Percentiles rank a stretch among this genome's conserved stretches.
Conservation (phyloP, 176 grass and related monocot genomes). For the Juncus effusus region DNA sequence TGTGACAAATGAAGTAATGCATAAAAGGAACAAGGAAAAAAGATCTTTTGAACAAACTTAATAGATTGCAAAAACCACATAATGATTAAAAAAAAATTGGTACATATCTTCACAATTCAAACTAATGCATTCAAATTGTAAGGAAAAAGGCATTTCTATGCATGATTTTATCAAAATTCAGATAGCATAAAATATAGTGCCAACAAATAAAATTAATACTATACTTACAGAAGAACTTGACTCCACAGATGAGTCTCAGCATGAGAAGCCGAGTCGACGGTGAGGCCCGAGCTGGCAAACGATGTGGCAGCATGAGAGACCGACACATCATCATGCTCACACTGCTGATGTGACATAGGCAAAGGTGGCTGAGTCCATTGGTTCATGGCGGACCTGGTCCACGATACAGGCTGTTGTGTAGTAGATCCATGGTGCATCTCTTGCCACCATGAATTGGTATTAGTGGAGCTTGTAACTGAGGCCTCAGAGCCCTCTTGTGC, state of each 20-base stretch:
- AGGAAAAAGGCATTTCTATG: neutral
- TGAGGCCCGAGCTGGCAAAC: constrained; percentile 27
- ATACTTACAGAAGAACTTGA: constrained; percentile 81
- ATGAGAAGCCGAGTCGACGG: constrained; percentile 19
- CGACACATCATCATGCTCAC: constrained; percentile 39
- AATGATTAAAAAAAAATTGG: too few relatives aligned
- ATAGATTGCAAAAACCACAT: too few relatives aligned
- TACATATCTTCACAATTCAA: too few relatives aligned
- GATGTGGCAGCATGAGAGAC: constrained; percentile 48
- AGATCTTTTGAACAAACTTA: too few relatives aligned
- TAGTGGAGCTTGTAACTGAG: constrained; percentile 59
- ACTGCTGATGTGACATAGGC: neutral
- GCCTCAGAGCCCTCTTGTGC: constrained; percentile 72
- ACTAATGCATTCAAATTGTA: too few relatives aligned
- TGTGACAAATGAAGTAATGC: too few relatives aligned
- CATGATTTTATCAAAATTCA: constrained; percentile 6
- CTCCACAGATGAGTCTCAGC: constrained; percentile 81
- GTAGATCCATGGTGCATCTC: constrained; percentile 36
- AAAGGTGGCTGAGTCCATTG: constrained; percentile 35
- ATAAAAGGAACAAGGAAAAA: too few relatives aligned
- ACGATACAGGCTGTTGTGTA: neutral
- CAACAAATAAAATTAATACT: neutral
- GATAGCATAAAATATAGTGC: neutral
- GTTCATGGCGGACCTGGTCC: constrained; percentile 14
- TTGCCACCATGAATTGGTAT: constrained; percentile 49